Evolutionary conservation across 345 rosid species (phyloP).

Genomic region (Xanthoceras sorbifolium): DNA sequence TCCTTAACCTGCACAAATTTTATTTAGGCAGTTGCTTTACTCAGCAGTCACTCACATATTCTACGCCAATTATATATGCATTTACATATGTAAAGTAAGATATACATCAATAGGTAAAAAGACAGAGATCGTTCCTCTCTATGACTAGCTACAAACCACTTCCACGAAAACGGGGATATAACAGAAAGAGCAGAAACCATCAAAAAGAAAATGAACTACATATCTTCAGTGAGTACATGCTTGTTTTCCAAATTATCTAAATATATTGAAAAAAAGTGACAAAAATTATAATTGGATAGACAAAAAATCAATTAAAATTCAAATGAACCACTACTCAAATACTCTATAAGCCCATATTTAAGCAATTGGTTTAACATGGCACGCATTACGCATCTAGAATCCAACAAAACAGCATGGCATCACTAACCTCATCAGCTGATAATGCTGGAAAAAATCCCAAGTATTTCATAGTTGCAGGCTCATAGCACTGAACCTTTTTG

Average conservation of each 20-base stretch:
- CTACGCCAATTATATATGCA: not conserved
- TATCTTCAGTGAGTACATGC: not conserved
- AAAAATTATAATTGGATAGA: not conserved
- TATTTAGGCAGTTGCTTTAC: not conserved
- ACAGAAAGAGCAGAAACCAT: constrained; percentile 1
- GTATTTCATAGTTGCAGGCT: constrained; percentile 98
- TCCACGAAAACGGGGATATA: no score
- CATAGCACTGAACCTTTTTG: constrained; percentile 90
- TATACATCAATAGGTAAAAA: no score
- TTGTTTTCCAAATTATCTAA: not conserved
- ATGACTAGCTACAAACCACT: not conserved
- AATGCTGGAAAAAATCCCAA: constrained; percentile 83
- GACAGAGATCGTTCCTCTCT: not conserved
- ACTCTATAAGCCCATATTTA: not conserved
- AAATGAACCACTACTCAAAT: not conserved
- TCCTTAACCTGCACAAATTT: constrained; percentile 62
- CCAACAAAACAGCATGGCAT: not conserved
- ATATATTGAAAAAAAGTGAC: not conserved
- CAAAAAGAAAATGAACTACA: not conserved
- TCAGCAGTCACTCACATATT: not conserved
- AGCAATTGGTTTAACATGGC: not conserved
- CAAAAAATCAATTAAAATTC: not conserved
- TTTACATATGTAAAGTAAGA: not conserved
- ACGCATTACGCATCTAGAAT: not conserved
- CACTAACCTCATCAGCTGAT: constrained; percentile 68